These are phyloP conservation scores for Taphrina communis DNA, from an alignment of 1,139 yeast genomes.

Conservation along the genomic window DNA sequence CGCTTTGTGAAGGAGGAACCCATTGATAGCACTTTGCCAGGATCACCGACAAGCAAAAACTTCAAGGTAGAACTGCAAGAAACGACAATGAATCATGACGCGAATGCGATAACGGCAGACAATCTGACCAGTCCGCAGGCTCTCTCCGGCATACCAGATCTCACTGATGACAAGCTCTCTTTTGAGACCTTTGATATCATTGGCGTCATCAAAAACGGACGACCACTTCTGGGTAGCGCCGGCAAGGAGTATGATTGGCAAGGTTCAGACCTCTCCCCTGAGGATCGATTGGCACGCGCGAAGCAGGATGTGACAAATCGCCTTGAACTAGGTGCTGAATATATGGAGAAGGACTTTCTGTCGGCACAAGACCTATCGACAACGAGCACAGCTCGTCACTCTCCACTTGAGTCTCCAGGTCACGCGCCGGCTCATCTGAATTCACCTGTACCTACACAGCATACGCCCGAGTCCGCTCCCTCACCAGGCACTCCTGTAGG, in stretches of 20 bases:
- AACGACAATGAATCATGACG: neutral
- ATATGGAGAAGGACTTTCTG: conserved; percentile 52
- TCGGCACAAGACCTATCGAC: conserved; percentile 44
- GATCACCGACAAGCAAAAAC: neutral
- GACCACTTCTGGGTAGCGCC: conserved; percentile 73
- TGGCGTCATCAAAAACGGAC: conserved; percentile 71
- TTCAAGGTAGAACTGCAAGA: neutral
- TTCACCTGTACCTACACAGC: neutral
- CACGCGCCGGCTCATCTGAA: conserved; percentile 13
- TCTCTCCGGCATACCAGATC: neutral
- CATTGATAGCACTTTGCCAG: conserved; percentile 41
- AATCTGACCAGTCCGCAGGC: neutral
- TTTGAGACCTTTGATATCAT: conserved; percentile 69
- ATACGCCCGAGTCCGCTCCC: conserved; percentile 44
- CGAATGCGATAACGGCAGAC: neutral
- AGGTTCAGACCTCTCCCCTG: conserved; percentile 53
- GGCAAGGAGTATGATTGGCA: conserved; percentile 58
- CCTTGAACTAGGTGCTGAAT: conserved; percentile 57
- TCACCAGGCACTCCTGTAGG: conserved; percentile 46
- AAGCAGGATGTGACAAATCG: conserved; percentile 54
- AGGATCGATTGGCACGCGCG: conserved; percentile 54
- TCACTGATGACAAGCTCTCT: conserved; percentile 57
- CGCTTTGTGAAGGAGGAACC: neutral
- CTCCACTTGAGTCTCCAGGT: neutral
- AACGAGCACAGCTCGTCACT: neutral